Evolutionary conservation across 2,329 filamentous ascomycete genomes (phyloP).

Genomic region (Cladophialophora psammophila): DNA sequence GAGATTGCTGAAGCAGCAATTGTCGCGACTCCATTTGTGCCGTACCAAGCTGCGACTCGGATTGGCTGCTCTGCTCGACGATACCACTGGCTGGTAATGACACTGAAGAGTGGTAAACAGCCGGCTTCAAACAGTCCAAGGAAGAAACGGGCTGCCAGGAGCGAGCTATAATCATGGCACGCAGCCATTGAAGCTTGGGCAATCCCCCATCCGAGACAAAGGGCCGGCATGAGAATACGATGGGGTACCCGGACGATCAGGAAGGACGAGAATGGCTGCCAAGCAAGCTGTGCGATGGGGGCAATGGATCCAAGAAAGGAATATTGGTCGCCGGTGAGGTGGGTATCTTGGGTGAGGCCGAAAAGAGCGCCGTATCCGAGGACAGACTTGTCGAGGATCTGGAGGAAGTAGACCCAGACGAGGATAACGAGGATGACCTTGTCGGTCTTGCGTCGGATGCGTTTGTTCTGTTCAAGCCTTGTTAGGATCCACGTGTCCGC

Average conservation of each 20-base stretch:
- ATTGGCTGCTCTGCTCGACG: slow-evolving; percentile 66
- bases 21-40: slow-evolving; percentile 65
- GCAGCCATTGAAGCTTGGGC: slow-evolving; percentile 58
- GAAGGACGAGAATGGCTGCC: slow-evolving; percentile 66
- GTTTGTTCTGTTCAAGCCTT: slow-evolving; percentile 52
- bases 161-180: slow-evolving; percentile 54
- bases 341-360: slow-evolving; percentile 59
- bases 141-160: slow-evolving; percentile 61
- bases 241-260: slow-evolving; percentile 69
- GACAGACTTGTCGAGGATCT: slow-evolving; percentile 66
- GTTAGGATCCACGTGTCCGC: neutral
- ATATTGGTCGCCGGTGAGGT: slow-evolving; percentile 63
- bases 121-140: slow-evolving; percentile 62
- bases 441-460: slow-evolving; percentile 69
- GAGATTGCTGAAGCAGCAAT: slow-evolving; percentile 65
- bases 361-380: slow-evolving; percentile 66
- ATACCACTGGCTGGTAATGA: slow-evolving; percentile 58
- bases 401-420: slow-evolving; percentile 57
- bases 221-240: slow-evolving; percentile 63
- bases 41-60: slow-evolving; percentile 71
- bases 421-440: slow-evolving; percentile 60
- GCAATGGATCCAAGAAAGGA: slow-evolving; percentile 65
- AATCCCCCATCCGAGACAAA: slow-evolving; percentile 59
- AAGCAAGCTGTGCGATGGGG: slow-evolving; percentile 66
- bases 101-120: slow-evolving; percentile 54